A percentile compares a stretch with the other conserved stretches of the same genome.
phyloP scores from a whole-genome alignment of 257 asterid genomes.

The Euphrasia confusa region DNA sequence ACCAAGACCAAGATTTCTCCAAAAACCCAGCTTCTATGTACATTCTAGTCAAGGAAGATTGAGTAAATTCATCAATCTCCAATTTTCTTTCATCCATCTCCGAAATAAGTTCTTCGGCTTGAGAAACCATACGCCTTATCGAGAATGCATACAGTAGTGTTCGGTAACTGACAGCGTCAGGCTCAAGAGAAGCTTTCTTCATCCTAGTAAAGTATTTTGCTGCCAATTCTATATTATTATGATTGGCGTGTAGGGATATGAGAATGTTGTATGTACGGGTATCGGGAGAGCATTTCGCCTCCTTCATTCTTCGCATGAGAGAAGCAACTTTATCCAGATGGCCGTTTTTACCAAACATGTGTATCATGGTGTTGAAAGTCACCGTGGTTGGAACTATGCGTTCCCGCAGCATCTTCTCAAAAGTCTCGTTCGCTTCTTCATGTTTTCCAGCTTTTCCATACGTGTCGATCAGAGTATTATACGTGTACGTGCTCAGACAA shows the following conservation, averaged over 20 bases:
- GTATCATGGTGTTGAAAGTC: constrained; percentile 91
- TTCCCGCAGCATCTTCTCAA: constrained; percentile 61
- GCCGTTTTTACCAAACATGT: constrained; percentile 77
- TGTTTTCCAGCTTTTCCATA: constrained; percentile 87
- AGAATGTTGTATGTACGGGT: constrained; percentile 83
- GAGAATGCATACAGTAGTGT: constrained; percentile 86
- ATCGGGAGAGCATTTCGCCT: constrained; percentile 62
- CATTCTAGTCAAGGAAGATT: constrained; percentile 89
- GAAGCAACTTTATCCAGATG: constrained; percentile 58
- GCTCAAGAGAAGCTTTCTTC: constrained; percentile 72
- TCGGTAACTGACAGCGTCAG: constrained; percentile 82
- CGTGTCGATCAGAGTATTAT: constrained; percentile 81
- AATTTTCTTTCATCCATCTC: constrained; percentile 77
- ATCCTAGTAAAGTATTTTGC: constrained; percentile 60
- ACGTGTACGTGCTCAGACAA: constrained; percentile 56
- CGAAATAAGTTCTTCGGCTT: constrained; percentile 61
- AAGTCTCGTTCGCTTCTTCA: constrained; percentile 66
- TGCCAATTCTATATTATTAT: constrained; percentile 57
- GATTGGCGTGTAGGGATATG: constrained; percentile 74
- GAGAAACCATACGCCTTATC: constrained; percentile 69
- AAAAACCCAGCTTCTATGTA: constrained; percentile 73
- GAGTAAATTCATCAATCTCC: constrained; percentile 80
- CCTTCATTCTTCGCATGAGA: constrained; percentile 65
- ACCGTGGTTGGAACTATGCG: constrained; percentile 69
- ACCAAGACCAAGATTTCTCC: constrained; percentile 69